Conservation (phyloP, 371 early-diverging fungal species). For the Mortierella sp. region DNA sequence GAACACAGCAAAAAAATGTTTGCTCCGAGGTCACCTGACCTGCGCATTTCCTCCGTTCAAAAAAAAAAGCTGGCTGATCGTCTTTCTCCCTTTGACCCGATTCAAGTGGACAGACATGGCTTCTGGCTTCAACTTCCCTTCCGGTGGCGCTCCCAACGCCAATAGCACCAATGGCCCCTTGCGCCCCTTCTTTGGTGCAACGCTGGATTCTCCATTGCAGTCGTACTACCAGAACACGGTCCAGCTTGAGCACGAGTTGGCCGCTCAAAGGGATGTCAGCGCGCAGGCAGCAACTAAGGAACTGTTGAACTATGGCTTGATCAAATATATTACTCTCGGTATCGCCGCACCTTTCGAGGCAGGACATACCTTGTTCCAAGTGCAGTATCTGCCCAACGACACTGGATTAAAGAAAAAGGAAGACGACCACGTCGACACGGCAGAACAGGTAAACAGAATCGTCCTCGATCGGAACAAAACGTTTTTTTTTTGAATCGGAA, state of each 20-base stretch:
- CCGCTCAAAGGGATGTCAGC: constrained; percentile 43
- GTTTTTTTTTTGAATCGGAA: too few relatives aligned
- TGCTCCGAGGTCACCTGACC: too few relatives aligned
- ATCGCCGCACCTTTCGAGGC: constrained; percentile 82
- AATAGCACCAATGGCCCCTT: constrained; percentile 51
- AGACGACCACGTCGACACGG: constrained; percentile 26
- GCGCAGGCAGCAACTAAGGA: constrained; percentile 56
- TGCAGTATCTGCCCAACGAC: constrained; percentile 81
- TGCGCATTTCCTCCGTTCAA: too few relatives aligned
- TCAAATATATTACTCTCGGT: constrained; percentile 76
- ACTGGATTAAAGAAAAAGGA: constrained; percentile 50
- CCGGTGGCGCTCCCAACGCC: constrained; percentile 51
- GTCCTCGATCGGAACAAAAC: background rate
- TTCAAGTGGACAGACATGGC: constrained; percentile 4
- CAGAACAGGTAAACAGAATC: constrained; percentile 35
- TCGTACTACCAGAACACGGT: constrained; percentile 53
- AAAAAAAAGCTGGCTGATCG: too few relatives aligned
- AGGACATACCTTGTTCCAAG: constrained; percentile 83
- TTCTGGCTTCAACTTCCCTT: constrained; percentile 43
- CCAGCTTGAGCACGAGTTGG: constrained; percentile 46
- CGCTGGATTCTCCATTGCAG: constrained; percentile 48
- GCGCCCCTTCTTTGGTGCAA: constrained; percentile 51
- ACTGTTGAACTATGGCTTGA: constrained; percentile 71
- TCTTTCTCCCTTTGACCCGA: too few relatives aligned
- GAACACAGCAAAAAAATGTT: too few relatives aligned